phyloP scores from a whole-genome alignment of 768 basidiomycete species.

The Mycena epipterygia region DNA sequence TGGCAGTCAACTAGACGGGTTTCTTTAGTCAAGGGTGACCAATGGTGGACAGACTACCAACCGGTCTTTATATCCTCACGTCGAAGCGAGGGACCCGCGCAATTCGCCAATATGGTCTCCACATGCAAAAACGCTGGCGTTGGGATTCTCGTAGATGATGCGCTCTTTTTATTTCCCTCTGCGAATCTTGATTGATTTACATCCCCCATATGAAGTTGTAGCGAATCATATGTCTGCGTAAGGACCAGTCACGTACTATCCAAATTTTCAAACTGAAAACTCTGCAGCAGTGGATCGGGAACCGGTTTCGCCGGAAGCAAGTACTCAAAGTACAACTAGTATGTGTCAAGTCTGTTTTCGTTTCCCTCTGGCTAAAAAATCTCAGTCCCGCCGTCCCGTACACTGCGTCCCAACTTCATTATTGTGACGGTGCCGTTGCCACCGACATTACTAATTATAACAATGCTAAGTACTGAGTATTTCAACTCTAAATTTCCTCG shows the following conservation, averaged over 20 bases:
- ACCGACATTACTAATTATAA: conserved; percentile 55
- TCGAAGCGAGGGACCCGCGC: conserved; percentile 58
- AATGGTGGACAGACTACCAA: conserved; percentile 68
- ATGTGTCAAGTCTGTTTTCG: not conserved
- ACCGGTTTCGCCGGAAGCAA: conserved; percentile 11
- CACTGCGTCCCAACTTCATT: conserved; percentile 50
- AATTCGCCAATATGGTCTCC: conserved; percentile 44
- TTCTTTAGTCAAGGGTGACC: conserved; percentile 43
- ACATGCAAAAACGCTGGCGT: conserved; percentile 48
- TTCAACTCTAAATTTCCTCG: conserved; percentile 49
- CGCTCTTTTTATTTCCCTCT: too few species aligned
- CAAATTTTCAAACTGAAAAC: not conserved
- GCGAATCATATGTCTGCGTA: conserved; percentile 28
- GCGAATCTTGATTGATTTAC: too few species aligned
- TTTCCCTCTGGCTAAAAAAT: not conserved
- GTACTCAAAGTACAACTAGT: conserved; percentile 24
- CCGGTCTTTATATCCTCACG: conserved; percentile 57
- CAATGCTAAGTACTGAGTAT: conserved; percentile 51
- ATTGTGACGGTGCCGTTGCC: conserved; percentile 52
- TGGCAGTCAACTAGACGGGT: not conserved
- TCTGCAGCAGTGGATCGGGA: not conserved
- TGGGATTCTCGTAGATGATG: conserved; percentile 46
- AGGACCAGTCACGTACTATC: not conserved
- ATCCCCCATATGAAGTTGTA: conserved; percentile 20
- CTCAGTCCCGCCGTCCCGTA: conserved; percentile 41